Percentiles rank a stretch among this genome's conserved stretches.
Conservation (phyloP, 2,329 filamentous ascomycete genomes). For the Helicocarpus griseus region DNA sequence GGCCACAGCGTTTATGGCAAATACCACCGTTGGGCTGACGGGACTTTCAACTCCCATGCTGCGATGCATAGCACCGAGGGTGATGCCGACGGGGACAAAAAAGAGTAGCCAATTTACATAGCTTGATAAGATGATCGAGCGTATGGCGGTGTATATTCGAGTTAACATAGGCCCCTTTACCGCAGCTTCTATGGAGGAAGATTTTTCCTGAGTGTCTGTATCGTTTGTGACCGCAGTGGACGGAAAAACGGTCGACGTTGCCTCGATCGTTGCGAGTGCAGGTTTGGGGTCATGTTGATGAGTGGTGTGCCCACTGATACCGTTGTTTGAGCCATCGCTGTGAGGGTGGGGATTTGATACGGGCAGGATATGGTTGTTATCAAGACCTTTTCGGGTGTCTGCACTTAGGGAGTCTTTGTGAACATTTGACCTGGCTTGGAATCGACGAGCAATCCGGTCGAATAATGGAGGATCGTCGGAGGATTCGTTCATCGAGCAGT, state of each 20-base stretch:
- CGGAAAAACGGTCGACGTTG: slow-evolving; percentile 19
- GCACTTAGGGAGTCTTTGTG: slow-evolving; percentile 15
- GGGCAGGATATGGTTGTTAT: background rate
- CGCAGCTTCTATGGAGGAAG: slow-evolving; percentile 42
- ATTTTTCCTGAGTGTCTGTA: slow-evolving; percentile 41
- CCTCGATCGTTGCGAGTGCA: background rate
- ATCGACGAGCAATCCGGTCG: slow-evolving; percentile 44
- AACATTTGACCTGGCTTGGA: slow-evolving; percentile 33
- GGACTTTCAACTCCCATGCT: slow-evolving; percentile 13
- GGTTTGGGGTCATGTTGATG: background rate
- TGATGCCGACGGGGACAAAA: slow-evolving; percentile 34
- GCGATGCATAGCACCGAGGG: slow-evolving; percentile 23
- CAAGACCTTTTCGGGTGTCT: background rate
- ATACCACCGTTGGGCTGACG: slow-evolving; percentile 52
- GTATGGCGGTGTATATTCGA: slow-evolving; percentile 44
- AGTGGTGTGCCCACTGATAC: slow-evolving; percentile 10
- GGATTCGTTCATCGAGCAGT: slow-evolving; percentile 45
- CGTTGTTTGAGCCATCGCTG: slow-evolving; percentile 21
- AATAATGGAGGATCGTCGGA: slow-evolving; percentile 42
- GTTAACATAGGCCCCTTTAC: slow-evolving; percentile 30
- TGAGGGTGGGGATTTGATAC: background rate
- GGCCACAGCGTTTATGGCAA: slow-evolving; percentile 65
- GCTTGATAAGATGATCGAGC: slow-evolving; percentile 53
- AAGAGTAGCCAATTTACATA: slow-evolving; percentile 36
- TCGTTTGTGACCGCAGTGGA: slow-evolving; percentile 32